Evolutionary conservation across 1,284 basidiomycete species (phyloP).

Genomic region (Pterulicium gracile): DNA sequence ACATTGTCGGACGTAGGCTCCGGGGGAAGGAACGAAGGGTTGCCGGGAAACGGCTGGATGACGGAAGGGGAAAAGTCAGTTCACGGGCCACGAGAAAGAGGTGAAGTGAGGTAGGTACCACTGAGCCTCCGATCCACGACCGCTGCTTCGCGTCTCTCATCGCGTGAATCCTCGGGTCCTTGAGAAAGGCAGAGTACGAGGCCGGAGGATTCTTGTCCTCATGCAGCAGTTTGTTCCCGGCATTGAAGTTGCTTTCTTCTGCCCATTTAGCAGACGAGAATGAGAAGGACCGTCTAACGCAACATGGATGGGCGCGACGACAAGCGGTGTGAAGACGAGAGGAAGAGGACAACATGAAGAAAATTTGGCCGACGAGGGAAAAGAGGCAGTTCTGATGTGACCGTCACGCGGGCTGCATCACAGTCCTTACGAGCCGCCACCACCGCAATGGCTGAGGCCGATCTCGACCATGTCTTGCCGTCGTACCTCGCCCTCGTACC

Average conservation of each 20-base stretch:
- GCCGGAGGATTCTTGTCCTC: not conserved
- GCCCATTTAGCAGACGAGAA: not conserved
- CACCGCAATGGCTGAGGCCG: not conserved
- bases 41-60: conserved; percentile 71
- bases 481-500: conserved; percentile 45
- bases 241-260: not conserved
- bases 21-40: conserved; percentile 70
- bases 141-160: conserved; percentile 29
- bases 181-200: not conserved
- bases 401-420: not conserved
- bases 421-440: not conserved
- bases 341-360: not conserved
- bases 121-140: conserved; percentile 47
- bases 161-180: conserved; percentile 21
- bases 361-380: not conserved
- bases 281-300: not conserved
- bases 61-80: conserved; percentile 10
- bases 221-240: not conserved
- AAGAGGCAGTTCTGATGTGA: not conserved
- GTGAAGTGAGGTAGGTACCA: conserved; percentile 18
- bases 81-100: not conserved
- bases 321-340: not conserved
- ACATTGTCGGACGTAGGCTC: conserved; percentile 57
- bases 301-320: not conserved
- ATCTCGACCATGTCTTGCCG: conserved; percentile 24